Evolutionary conservation across 2,329 filamentous ascomycete genomes (phyloP).

Genomic region (Penicillium occitanis): DNA sequence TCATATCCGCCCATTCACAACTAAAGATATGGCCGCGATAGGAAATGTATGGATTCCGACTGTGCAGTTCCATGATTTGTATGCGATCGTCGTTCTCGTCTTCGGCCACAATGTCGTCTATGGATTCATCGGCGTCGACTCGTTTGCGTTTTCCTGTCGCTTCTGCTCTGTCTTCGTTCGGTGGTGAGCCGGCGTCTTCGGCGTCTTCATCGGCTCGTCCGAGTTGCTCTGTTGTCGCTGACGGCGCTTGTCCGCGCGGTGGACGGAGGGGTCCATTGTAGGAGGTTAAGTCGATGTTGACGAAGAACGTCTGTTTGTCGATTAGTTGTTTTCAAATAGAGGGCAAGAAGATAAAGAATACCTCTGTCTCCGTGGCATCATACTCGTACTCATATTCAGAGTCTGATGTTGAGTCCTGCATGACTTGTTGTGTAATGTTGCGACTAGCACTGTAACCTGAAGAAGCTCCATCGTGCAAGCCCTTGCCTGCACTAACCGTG

Average conservation of each 20-base stretch:
- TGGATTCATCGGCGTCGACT: neutral
- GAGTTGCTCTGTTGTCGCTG: constrained; percentile 10
- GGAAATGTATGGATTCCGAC: constrained; percentile 71
- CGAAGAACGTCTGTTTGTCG: constrained; percentile 54
- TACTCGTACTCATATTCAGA: constrained; percentile 60
- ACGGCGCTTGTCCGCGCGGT: constrained; percentile 32
- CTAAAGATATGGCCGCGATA: constrained; percentile 77
- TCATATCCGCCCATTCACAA: constrained; percentile 76
- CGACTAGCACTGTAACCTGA: neutral
- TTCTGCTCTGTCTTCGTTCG: constrained; percentile 30
- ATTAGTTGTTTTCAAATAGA: neutral
- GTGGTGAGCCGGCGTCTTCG: constrained; percentile 26
- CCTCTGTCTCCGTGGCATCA: constrained; percentile 56
- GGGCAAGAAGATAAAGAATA: constrained; percentile 25
- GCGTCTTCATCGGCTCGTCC: neutral
- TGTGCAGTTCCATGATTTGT: constrained; percentile 82
- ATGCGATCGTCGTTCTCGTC: constrained; percentile 47
- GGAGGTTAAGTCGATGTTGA: constrained; percentile 59
- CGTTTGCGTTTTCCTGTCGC: constrained; percentile 11
- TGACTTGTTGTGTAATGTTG: neutral
- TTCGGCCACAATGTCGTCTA: neutral
- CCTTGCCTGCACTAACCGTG: neutral
- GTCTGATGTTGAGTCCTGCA: constrained; percentile 26
- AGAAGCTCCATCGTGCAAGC: neutral
- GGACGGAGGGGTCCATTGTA: constrained; percentile 40